Conservation (phyloP, 2,329 filamentous ascomycete genomes). For the Dactylellina sp. region DNA sequence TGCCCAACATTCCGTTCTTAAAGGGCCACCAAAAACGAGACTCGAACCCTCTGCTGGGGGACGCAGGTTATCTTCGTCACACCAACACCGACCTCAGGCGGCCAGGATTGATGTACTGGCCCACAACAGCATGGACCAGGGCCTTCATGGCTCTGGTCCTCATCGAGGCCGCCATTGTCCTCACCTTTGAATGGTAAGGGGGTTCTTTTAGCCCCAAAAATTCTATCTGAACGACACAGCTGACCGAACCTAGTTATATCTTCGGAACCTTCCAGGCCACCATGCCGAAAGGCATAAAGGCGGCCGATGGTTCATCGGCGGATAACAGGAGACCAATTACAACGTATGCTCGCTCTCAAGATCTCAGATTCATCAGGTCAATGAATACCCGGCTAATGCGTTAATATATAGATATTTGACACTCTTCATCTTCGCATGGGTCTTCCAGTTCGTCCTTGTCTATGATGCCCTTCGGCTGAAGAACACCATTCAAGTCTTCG, state of each 20-base stretch:
- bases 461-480: constrained; percentile 94
- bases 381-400: constrained; percentile 43
- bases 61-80: constrained; percentile 62
- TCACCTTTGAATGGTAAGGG: constrained; percentile 86
- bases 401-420: constrained; percentile 69
- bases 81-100: constrained; percentile 61
- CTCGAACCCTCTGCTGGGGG: constrained; percentile 62
- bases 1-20: constrained; percentile 54
- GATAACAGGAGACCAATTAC: constrained; percentile 73
- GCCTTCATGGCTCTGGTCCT: constrained; percentile 80
- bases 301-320: constrained; percentile 63
- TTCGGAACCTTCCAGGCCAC: constrained; percentile 85
- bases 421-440: constrained; percentile 95
- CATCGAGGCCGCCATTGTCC: constrained; percentile 80
- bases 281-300: constrained; percentile 66
- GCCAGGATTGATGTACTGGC: constrained; percentile 75
- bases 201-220: constrained; percentile 6
- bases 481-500: constrained; percentile 98
- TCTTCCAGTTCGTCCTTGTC: constrained; percentile 89
- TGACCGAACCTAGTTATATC: constrained; percentile 75
- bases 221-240: constrained; percentile 23
- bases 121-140: constrained; percentile 89
- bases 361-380: background rate
- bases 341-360: constrained; percentile 76
- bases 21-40: constrained; percentile 61